Base-by-base conservation (phyloP, 805 yeast genomes). In the Metschnikowia aberdeeniae region DNA sequence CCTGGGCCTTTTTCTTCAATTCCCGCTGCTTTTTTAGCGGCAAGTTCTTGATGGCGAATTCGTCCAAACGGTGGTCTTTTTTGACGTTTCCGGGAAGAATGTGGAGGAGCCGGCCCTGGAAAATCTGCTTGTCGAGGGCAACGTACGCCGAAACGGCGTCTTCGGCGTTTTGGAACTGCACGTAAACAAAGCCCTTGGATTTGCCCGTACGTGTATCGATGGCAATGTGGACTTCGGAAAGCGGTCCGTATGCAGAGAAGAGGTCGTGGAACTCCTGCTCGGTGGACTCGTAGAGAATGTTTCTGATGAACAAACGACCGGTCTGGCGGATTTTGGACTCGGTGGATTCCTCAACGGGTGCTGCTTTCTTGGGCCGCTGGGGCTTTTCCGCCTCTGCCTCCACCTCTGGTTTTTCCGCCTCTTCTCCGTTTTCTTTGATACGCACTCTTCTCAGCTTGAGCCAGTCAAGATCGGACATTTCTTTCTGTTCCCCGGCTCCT, bases 1-100 rank as follows among this genome's bases (percentile, higher is more conserved):
- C 98, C 58, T 82, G 86, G 28, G 82, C 84, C 60, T 88, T 89
- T 56, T 84, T 81, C 63, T 84, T 87, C 58, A 93, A 68, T 58
- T 89, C 96, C 47, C 80, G 76, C 67, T 90, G 98, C 56, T 90
- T 90, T 66, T 93, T 93, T 55, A 93, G 71, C 4, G 99, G 98
- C 66, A 93, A 70, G 62, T 92, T 89, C 55, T 88, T 84, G 49
- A 93, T 65, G 51, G 89, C 98, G 64, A 87, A 89, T 61, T 93
- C 99, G 62, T 89, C 97, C 36, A 93, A 67, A 45, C 81, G 76
- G 60, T 89, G 95, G 41, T 81, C 84, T 51, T 89, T 86, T 65
- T 89, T 89, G 40, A 77, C 80, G 40, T 88, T 83, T 2, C 85
- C 97, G 12, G 97, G 90, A 43, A 93, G 67, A 48, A 93, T 84